A percentile compares a stretch with the other conserved stretches of the same genome.
These are phyloP conservation scores for Salvia sclarea DNA, from an alignment of 305 asterid species.

Conservation along the genomic window DNA sequence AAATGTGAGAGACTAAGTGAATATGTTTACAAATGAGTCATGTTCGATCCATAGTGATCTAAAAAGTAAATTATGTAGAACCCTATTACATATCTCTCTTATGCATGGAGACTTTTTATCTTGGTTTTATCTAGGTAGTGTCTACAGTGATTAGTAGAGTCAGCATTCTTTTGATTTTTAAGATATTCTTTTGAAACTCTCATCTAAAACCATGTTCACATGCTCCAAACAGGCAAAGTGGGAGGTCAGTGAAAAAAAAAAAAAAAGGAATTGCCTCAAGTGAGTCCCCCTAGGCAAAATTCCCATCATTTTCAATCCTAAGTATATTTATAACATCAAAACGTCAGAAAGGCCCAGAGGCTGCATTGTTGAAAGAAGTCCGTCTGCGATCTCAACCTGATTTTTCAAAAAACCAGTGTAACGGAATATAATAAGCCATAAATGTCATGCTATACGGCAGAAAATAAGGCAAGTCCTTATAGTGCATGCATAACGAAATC, in stretches of 20 bases:
- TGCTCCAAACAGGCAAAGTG: neutral
- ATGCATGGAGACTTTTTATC: neutral
- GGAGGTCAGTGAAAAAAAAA: neutral
- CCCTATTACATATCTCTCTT: neutral
- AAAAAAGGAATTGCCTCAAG: too few species aligned
- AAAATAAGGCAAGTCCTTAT: constrained; percentile 11
- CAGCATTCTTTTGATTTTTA: constrained; percentile 9
- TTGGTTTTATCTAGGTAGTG: neutral
- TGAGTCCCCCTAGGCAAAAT: too few species aligned
- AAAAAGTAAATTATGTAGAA: neutral
- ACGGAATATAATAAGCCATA: constrained; percentile 10
- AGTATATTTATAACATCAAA: neutral
- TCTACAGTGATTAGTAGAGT: constrained; percentile 1
- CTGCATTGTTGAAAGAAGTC: neutral
- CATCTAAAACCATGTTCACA: constrained; percentile 11
- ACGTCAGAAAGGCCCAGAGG: neutral
- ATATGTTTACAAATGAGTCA: neutral
- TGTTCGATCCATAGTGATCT: constrained; percentile 6
- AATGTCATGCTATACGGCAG: constrained; percentile 1
- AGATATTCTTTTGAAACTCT: neutral
- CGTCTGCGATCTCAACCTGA: constrained; percentile 11
- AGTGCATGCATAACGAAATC: constrained; percentile 15
- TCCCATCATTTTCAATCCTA: neutral
- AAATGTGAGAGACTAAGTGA: neutral
- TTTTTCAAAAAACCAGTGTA: neutral